Evolutionary conservation across 345 rosid genomes (phyloP).

Genomic region (Euphorbia lathyris): DNA sequence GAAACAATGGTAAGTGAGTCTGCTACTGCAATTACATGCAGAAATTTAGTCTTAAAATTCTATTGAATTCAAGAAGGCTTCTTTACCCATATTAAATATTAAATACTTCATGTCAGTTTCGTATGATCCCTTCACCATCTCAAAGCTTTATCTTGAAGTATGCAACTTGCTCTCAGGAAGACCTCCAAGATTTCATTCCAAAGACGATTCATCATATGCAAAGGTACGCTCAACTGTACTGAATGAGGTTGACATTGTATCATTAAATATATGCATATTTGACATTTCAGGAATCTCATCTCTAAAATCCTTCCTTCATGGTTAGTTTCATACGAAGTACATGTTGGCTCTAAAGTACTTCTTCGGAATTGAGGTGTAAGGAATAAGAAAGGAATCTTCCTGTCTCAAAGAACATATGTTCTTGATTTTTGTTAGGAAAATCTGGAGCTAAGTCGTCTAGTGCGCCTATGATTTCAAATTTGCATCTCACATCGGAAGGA

Average conservation of each 20-base stretch:
- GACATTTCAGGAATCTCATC: no score
- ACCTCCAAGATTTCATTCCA: conserved; percentile 30
- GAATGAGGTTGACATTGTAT: neutral
- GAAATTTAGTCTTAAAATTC: conserved; percentile 1
- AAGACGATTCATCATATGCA: conserved; percentile 32
- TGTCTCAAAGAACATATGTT: no score
- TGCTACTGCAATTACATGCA: no score
- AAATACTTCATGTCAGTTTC: conserved; percentile 52
- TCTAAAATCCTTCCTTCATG: no score
- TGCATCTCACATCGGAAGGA: no score
- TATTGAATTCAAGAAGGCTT: neutral
- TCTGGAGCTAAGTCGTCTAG: no score
- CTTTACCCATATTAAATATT: neutral
- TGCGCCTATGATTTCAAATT: no score
- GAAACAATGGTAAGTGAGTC: conserved; percentile 57
- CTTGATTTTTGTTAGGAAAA: no score
- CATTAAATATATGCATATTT: neutral
- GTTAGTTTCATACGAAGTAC: no score
- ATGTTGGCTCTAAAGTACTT: no score
- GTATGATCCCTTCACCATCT: conserved; percentile 44
- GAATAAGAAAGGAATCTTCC: no score
- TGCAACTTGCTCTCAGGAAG: conserved; percentile 44
- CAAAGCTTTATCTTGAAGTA: conserved; percentile 54
- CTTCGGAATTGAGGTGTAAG: no score
- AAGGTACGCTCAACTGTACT: conserved; percentile 36